Evolutionary conservation across 768 basidiomycete species (phyloP).

Genomic region (Boletus sp.): DNA sequence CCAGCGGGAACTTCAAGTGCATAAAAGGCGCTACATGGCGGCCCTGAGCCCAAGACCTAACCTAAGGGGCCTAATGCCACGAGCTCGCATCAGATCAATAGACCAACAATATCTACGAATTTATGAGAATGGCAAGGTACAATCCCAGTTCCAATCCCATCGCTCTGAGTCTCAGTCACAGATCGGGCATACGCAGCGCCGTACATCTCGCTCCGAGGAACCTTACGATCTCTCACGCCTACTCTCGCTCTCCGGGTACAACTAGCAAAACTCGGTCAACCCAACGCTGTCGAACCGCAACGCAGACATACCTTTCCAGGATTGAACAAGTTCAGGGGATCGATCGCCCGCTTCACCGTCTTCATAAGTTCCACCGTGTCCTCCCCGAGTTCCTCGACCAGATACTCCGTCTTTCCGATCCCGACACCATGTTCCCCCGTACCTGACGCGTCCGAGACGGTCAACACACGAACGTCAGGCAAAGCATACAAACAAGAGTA

Average conservation of each 20-base stretch:
- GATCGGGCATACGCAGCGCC: no score
- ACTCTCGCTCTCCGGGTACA: slow-evolving; percentile 18
- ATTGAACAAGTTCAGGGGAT: slow-evolving; percentile 81
- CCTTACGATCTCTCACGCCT: neutral
- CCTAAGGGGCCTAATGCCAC: no score
- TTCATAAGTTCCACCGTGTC: slow-evolving; percentile 85
- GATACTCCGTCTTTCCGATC: slow-evolving; percentile 81
- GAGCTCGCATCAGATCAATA: no score
- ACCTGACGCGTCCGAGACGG: slow-evolving; percentile 38
- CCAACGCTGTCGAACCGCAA: neutral
- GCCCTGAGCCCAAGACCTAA: no score
- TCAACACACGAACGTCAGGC: no score
- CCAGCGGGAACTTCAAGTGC: no score
- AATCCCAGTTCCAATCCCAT: no score
- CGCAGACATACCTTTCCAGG: slow-evolving; percentile 62
- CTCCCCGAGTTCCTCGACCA: slow-evolving; percentile 77
- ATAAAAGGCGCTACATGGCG: no score
- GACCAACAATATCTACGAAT: no score
- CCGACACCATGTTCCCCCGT: slow-evolving; percentile 90
- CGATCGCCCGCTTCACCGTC: slow-evolving; percentile 75
- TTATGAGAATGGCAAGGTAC: no score
- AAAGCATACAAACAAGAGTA: neutral
- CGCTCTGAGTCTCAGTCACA: no score
- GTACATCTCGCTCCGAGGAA: neutral
- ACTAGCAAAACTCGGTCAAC: slow-evolving; percentile 4